Conservation (phyloP, 768 basidiomycete genomes). For the Dioszegia crocea region DNA sequence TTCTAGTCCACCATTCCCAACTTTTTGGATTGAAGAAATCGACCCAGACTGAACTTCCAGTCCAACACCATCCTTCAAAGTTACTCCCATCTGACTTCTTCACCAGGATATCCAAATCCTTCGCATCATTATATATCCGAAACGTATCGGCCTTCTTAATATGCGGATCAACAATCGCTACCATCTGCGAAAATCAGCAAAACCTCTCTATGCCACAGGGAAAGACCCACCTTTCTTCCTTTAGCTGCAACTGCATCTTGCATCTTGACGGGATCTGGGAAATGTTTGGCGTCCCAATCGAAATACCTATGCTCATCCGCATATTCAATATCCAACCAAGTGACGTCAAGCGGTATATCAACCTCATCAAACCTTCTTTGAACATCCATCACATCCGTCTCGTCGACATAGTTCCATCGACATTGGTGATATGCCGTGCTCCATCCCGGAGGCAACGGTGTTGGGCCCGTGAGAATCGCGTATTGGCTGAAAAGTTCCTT, state of each 20-base stretch:
- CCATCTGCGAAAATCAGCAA: slow-evolving; percentile 63
- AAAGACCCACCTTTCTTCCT: slow-evolving; percentile 70
- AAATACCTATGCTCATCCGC: slow-evolving; percentile 92
- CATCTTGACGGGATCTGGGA: slow-evolving; percentile 95
- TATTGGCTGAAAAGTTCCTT: slow-evolving; percentile 81
- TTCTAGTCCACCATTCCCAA: slow-evolving; percentile 84
- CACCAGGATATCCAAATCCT: slow-evolving; percentile 73
- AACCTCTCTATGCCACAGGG: not conserved
- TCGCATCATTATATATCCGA: slow-evolving; percentile 78
- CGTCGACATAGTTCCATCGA: slow-evolving; percentile 94
- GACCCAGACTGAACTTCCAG: slow-evolving; percentile 91
- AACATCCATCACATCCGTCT: slow-evolving; percentile 78
- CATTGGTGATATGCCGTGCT: slow-evolving; percentile 95
- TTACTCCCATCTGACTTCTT: slow-evolving; percentile 70
- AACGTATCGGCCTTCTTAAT: slow-evolving; percentile 75
- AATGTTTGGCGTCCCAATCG: slow-evolving; percentile 86
- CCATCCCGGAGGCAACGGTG: slow-evolving; percentile 85
- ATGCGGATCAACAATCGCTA: slow-evolving; percentile 95
- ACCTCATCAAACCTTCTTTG: slow-evolving; percentile 86
- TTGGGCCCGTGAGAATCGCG: slow-evolving; percentile 73
- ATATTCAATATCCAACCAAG: slow-evolving; percentile 98
- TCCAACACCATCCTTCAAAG: slow-evolving; percentile 99
- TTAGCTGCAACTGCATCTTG: slow-evolving; percentile 76
- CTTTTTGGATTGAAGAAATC: slow-evolving; percentile 90
- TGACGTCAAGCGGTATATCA: slow-evolving; percentile 90